Percentiles rank a stretch among this genome's conserved stretches.
phyloP scores from a whole-genome alignment of 371 early-diverging fungal species.

The Saksenaea vasiformis region DNA sequence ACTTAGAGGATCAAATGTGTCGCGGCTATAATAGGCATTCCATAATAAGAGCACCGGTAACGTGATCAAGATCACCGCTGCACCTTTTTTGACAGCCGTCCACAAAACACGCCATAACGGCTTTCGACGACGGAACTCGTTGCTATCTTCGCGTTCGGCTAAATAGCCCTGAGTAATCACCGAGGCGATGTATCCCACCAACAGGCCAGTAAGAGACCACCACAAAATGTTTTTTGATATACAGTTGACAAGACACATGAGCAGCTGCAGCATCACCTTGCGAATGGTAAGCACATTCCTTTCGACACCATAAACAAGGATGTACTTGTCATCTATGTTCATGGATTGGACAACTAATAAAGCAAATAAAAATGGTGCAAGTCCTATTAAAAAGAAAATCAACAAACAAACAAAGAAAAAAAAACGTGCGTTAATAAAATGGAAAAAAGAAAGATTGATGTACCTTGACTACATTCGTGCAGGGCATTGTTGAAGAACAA shows the following conservation, averaged over 20 bases:
- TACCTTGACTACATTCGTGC: conserved; percentile 57
- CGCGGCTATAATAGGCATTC: conserved; percentile 31
- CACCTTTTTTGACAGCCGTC: conserved; percentile 13
- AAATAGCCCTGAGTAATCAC: conserved; percentile 20
- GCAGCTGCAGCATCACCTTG: conserved; percentile 33
- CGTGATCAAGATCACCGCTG: conserved; percentile 9
- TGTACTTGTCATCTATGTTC: conserved; percentile 38
- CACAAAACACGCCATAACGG: conserved; percentile 18
- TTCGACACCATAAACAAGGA: conserved; percentile 27
- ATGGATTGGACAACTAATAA: conserved; percentile 46
- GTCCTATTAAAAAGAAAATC: conserved; percentile 21
- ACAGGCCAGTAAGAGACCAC: conserved; percentile 51
- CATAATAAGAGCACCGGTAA: conserved; percentile 25
- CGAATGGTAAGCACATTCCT: conserved; percentile 28
- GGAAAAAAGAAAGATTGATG: background rate
- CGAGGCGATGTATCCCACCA: conserved; percentile 40
- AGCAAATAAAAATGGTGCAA: conserved; percentile 48
- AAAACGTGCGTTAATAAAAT: no score
- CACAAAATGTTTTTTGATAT: conserved; percentile 45
- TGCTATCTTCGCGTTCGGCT: conserved; percentile 13
- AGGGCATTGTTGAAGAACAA: conserved; percentile 51
- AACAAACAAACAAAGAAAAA: no score
- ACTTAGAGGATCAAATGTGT: conserved; percentile 21
- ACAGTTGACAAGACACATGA: conserved; percentile 47
- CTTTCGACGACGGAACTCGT: conserved; percentile 12